Evolutionary conservation across 2,329 filamentous ascomycete genomes (phyloP).

Genomic region (Huntiella bhutanensis): DNA sequence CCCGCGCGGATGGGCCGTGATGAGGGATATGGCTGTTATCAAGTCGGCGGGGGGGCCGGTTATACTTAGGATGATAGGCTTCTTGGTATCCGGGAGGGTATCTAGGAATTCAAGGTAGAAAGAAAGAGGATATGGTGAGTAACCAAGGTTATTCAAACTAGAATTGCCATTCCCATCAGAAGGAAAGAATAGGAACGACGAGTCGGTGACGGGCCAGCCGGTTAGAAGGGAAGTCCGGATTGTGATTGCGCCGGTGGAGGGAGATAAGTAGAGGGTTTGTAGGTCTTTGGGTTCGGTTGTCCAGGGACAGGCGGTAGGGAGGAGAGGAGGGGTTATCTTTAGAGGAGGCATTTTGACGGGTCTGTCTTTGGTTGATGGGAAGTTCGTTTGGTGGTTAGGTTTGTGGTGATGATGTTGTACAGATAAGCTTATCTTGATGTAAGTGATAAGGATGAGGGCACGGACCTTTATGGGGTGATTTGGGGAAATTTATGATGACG

Average conservation of each 20-base stretch:
- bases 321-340: slow-evolving; percentile 40
- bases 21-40: slow-evolving; percentile 18
- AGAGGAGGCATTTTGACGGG: slow-evolving; percentile 16
- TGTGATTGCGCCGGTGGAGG: slow-evolving; percentile 53
- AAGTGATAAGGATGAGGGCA: too few species aligned
- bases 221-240: slow-evolving; percentile 47
- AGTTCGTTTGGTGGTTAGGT: too few species aligned
- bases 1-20: slow-evolving; percentile 17
- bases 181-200: slow-evolving; percentile 46
- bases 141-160: slow-evolving; percentile 54
- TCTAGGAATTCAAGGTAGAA: slow-evolving; percentile 39
- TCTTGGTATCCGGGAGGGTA: slow-evolving; percentile 25
- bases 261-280: slow-evolving; percentile 36
- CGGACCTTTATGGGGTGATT: too few species aligned
- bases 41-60: slow-evolving; percentile 45
- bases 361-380: too few species aligned
- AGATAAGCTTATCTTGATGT: too few species aligned
- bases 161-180: slow-evolving; percentile 27
- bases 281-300: slow-evolving; percentile 48
- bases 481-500: too few species aligned
- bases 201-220: slow-evolving; percentile 44
- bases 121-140: slow-evolving; percentile 43
- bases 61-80: slow-evolving; percentile 51
- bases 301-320: slow-evolving; percentile 64
- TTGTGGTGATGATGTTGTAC: too few species aligned